phyloP scores from a whole-genome alignment of 768 basidiomycete genomes.

The Polyporus arcularius region DNA sequence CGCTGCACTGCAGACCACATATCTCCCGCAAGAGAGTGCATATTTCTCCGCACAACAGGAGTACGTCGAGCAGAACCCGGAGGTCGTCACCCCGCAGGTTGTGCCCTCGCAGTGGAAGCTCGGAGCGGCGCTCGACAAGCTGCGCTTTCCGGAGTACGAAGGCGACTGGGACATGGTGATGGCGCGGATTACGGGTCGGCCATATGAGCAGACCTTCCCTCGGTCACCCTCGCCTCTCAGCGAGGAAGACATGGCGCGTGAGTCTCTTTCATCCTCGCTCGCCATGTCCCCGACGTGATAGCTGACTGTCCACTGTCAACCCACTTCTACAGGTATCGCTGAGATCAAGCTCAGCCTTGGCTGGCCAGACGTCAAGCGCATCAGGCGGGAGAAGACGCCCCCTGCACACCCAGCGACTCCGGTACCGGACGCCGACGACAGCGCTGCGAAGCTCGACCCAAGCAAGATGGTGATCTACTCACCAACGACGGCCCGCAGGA shows the following conservation, averaged over 20 bases:
- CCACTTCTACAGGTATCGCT: background rate
- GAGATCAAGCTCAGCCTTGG: background rate
- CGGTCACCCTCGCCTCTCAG: background rate
- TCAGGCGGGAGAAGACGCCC: background rate
- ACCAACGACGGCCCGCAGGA: slow-evolving; percentile 15
- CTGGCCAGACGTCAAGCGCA: background rate
- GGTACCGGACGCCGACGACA: background rate
- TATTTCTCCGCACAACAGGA: background rate
- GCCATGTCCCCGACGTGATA: background rate
- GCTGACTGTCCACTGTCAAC: background rate
- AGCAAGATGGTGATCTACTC: slow-evolving; percentile 14
- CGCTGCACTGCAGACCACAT: background rate
- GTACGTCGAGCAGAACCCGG: background rate
- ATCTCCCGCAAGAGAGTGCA: background rate
- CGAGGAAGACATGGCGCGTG: slow-evolving; percentile 8
- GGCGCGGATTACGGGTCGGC: background rate
- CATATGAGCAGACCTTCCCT: background rate
- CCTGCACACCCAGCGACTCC: background rate
- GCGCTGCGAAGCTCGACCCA: background rate
- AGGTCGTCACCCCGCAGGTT: background rate
- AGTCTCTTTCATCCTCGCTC: background rate
- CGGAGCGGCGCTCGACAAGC: slow-evolving; percentile 7
- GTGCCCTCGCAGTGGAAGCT: slow-evolving; percentile 10
- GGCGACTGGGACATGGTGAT: background rate
- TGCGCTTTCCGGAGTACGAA: slow-evolving; percentile 5